Conservation (phyloP, 768 basidiomycete genomes). For the Boletus eberwhitei region DNA sequence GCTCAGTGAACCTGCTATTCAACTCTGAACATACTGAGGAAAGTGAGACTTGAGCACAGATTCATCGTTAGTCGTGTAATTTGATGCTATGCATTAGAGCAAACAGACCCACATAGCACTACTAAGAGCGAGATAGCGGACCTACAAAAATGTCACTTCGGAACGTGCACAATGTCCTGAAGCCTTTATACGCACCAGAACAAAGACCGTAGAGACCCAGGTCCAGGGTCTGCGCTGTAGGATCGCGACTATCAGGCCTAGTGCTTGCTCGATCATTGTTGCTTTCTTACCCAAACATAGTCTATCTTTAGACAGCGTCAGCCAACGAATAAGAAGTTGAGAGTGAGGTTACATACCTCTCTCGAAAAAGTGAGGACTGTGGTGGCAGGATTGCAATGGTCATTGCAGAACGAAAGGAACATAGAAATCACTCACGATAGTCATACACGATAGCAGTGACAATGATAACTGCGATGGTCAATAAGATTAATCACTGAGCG, state of each 20-base stretch:
- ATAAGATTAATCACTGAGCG: not conserved
- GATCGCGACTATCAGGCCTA: not conserved
- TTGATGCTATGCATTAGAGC: not conserved
- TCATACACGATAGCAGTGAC: conserved; percentile 4
- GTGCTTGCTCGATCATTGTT: not conserved
- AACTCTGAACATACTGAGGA: not conserved
- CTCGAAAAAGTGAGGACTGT: conserved; percentile 1
- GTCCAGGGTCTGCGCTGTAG: not conserved
- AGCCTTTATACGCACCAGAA: not conserved
- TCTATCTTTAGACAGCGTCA: not conserved
- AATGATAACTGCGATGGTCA: not conserved
- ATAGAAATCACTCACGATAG: conserved; percentile 1
- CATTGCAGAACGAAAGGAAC: not conserved
- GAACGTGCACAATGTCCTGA: not conserved
- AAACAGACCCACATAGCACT: not conserved
- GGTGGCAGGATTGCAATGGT: not conserved
- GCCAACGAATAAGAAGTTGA: too few relatives aligned
- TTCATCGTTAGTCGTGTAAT: not conserved
- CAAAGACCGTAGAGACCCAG: conserved; percentile 5
- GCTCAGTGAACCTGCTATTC: not conserved
- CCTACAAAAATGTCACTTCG: not conserved
- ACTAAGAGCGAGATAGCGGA: conserved; percentile 5
- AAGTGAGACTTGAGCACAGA: not conserved
- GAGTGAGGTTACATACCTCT: not conserved
- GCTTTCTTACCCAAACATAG: conserved; percentile 9